Evolutionary conservation across 1,139 yeast species (phyloP), one percentile per base, ranked within the genome.

Genomic region (Geotrichum cucujoidarum): DNA sequence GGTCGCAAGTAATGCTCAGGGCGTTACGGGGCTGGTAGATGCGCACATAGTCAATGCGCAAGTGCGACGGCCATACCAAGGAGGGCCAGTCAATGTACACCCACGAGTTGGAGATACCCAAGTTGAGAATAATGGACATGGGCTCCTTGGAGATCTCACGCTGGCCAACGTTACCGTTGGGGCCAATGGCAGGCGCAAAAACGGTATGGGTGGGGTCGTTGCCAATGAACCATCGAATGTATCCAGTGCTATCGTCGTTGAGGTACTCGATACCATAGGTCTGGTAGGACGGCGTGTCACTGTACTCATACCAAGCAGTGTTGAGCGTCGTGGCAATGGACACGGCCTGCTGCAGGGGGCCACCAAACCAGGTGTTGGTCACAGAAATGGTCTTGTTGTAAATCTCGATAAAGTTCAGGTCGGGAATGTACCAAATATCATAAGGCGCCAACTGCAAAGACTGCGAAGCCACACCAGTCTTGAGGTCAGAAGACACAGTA

Each of bases 391-490:
- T 66, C 29, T 57, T 57, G 65, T 87, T 85, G 65, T 80, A 69
- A 49, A 87, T 68, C 58, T 80, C 83, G 46, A 86, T 64, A 57
- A 75, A 85, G 52, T 81, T 78, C 61, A 85, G 84, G 64, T 87
- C 89, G 2, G 95, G 95, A 61, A 76, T 73, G 64, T 83, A 85
- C 95, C 95, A 87, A 57, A 84, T 78, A 65, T 87, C 95, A 61
- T 78, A 78, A 1, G 95, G 95, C 2, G 95, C 95, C 56, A 84
- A 68, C 69, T 87, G 95, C 53, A 79, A 66, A 1, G 95, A 84
- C 67, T 87, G 95, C 3, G 95, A 83, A 1, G 82, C 94, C 25
- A 81, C 75, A 56, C 90, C 92, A 40, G 56, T 57, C 14, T 53
- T 50, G 13, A 50, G 41, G 16, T 69, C 69, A 47, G 74, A 75